Base-by-base conservation (phyloP, 2,329 filamentous ascomycete genomes). In the Emydomyces testavorans region DNA sequence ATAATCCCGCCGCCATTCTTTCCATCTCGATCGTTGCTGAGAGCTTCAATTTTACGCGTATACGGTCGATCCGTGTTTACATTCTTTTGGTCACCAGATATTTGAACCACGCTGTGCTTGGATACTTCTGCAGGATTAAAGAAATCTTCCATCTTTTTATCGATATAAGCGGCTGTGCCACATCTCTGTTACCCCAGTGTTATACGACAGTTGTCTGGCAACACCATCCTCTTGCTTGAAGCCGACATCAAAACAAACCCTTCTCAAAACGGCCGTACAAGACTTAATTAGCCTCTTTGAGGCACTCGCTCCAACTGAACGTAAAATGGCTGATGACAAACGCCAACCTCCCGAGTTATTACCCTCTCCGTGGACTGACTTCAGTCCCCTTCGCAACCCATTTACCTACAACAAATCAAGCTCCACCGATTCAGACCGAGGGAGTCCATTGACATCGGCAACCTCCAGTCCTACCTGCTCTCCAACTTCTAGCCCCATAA, bases 401-500 rank as follows among this genome's bases (percentile, higher is more conserved):
- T 62, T 64, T 53, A 53, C 52, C 46, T 50, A 53, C 48, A 54
- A 55, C 39, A 46, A 54, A 35, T 50, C 56, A 47, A 42, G 52
- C 48, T 31, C 48, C 52, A 57, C 54, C 52, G 54, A 54, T 20
- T 56, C 54, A 3, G 48, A 53, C 15, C 61, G 54, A 38, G 55
- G 52, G 35, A 61, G 57, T 45, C 58, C 58, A 13, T 54, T 60
- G 21, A 61, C 59, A 48, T 62, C 58, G 24, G 54, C 56, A 13
- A 59, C 57, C 36, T 58, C 57, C 40, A 62, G 55, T 46, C 59
- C 61, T 26, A 55, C 57, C 23, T 57, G 58, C 28, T 63, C 62
- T n/a, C 56, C 60, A 43, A 59, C 56, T 26, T 59, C 58, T 11
- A 59, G 52, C 11, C 52, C 57, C 24, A 58, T 54, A 45, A 57